Base-by-base conservation (phyloP, 768 basidiomycete genomes). In the Kwoniella dejecticola region DNA sequence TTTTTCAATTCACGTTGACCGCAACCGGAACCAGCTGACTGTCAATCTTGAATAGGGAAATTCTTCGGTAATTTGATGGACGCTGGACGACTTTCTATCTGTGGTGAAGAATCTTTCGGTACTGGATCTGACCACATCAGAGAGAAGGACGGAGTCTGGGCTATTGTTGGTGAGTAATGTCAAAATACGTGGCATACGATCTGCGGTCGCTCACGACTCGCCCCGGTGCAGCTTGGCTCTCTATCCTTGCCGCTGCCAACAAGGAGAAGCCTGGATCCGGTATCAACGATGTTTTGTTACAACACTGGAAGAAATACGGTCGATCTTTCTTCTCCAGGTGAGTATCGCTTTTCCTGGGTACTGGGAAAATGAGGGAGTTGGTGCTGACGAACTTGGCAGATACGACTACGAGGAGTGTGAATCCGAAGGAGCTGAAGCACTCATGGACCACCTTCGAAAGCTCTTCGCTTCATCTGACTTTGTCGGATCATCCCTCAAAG, bases 11-110 rank as follows among this genome's bases (percentile, higher is more conserved):
- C n/a, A n/a, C n/a, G n/a, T n/a, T n/a, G n/a, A n/a, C 31, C 31
- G 41, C 29, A 11, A 4, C 5, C 33, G 24, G 44, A 54, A 15
- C 17, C 11, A 31, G 31, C 58, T 60, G 50, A 60, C 21, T 7
- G 13, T 12, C 15, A 42, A n/a, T 5, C 26, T 30, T 19, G 15
- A 8, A 15, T 66, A 93, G 94, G 95, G 66, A 99, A 99, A 81
- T 99, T 99, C 85, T 99, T 99, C 77, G 96, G 96, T 47, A 99
- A 98, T 81, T 83, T 99, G 70, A 99, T 99, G 96, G 96, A 99
- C 78, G 96, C 96, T 19, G 95, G 94, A 0, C 85, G 91, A 44
- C 85, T 99, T 50, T 97, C 95, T 50, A 98, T 99, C 76, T 99
- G 96, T 74, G 96, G 96, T 59, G 96, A 99, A 79, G 96, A 99